Percentiles rank a stretch among this genome's conserved stretches.
These are phyloP conservation scores for Populus alba DNA, from an alignment of 345 rosid genomes.

Conservation along the genomic window DNA sequence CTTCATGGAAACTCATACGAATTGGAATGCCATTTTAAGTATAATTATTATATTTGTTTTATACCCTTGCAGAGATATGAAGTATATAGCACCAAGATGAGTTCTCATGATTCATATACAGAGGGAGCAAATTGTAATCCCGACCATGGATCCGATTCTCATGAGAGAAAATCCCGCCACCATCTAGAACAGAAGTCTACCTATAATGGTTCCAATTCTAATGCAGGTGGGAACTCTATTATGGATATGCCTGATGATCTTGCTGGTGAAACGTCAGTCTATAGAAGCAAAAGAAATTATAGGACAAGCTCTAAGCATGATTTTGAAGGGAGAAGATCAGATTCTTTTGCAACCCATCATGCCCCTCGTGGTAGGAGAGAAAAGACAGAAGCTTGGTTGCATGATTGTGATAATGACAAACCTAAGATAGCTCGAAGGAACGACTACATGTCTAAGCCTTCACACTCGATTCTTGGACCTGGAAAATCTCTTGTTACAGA, in stretches of 20 bases:
- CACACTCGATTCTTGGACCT: slow-evolving; percentile 36
- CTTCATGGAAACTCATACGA: background rate
- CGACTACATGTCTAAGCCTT: slow-evolving; percentile 41
- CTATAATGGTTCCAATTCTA: slow-evolving; percentile 36
- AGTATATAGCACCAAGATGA: slow-evolving; percentile 38
- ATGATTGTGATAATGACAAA: slow-evolving; percentile 27
- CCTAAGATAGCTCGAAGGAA: slow-evolving; percentile 35
- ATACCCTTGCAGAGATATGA: slow-evolving; percentile 46
- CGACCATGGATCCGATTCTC: slow-evolving; percentile 41
- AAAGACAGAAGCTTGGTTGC: slow-evolving; percentile 30
- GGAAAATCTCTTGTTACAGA: slow-evolving; percentile 38
- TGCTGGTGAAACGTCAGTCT: slow-evolving; percentile 39
- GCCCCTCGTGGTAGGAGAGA: slow-evolving; percentile 31
- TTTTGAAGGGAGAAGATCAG: slow-evolving; percentile 44
- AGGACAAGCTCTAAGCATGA: slow-evolving; percentile 42
- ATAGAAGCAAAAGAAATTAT: slow-evolving; percentile 31
- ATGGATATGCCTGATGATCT: slow-evolving; percentile 39
- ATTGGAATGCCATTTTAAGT: background rate
- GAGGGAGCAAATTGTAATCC: slow-evolving; percentile 37
- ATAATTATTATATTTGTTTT: background rate
- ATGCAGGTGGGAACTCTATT: slow-evolving; percentile 35
- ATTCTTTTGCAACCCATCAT: slow-evolving; percentile 37
- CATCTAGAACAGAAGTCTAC: slow-evolving; percentile 43
- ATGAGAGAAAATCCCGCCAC: slow-evolving; percentile 35
- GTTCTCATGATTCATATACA: slow-evolving; percentile 37